Base-by-base conservation (phyloP, 371 early-diverging fungal species). In the Saksenaea vasiformis region DNA sequence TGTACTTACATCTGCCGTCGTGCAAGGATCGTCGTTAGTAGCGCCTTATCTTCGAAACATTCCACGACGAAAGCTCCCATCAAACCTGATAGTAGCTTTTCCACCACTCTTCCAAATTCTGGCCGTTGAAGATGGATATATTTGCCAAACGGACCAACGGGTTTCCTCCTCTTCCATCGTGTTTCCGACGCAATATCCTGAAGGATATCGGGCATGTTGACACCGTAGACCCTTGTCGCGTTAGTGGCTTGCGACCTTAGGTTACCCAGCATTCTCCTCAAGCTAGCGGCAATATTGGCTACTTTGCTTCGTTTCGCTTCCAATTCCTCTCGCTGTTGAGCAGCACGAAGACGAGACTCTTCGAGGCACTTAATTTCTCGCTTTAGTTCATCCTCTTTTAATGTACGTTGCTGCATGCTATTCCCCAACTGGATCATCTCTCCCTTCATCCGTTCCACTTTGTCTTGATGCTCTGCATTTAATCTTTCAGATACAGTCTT, bases 71-170 rank as follows among this genome's bases (percentile, higher is more conserved):
- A 95, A 0, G 91, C 80, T 56, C 85, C 87, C 64, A 96, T 69
- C 0, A 69, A 43, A n/a, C 70, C 71, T 35, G 91, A 90, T 13
- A 97, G 73, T 1, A 90, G 72, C 1, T 87, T 77, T 67, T 97
- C 96, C 22, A 96, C 70, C 1, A 86, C 77, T 2, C 78, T 68
- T 0, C 85, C 74, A 82, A 85, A 97, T 58, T 86, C 72, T 2
- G 81, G 81, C 17, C 88, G 62, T 55, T 75, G 77, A 14, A 96
- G 69, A 60, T 86, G 87, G 31, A 95, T 66, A 56, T 80, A 87
- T 27, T 76, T 67, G 14, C 97, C 98, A 17, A 96, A 63, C 0
- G 98, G 98, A 0, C 98, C 98, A 7, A 96, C 67, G 3, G 98
- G 98, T 26, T 70, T 67, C 24, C 73, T 59, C 13, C 68, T 69